phyloP scores from a whole-genome alignment of 257 asterid species.

The Ballota nigra region DNA sequence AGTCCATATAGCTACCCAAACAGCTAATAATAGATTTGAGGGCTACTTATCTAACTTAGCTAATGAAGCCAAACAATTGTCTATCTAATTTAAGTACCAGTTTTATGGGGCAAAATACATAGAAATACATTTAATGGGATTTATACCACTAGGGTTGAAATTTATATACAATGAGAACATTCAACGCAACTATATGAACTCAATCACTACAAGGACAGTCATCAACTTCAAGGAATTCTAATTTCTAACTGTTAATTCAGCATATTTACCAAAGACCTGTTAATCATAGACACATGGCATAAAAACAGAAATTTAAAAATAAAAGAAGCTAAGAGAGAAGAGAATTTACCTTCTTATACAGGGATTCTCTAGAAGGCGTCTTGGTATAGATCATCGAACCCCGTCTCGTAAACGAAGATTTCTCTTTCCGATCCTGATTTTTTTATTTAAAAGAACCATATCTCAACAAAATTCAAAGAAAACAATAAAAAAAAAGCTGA shows the following conservation, averaged over 20 bases:
- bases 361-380: slow-evolving; percentile 81
- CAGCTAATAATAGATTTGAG: background rate
- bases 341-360: slow-evolving; percentile 58
- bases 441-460: background rate
- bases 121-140: background rate
- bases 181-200: background rate
- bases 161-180: background rate
- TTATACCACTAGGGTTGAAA: background rate
- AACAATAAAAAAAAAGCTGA: background rate
- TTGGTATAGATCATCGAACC: slow-evolving; percentile 90
- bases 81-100: background rate
- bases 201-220: background rate
- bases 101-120: too few relatives aligned
- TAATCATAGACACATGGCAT: background rate
- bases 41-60: slow-evolving; percentile 1
- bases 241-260: background rate
- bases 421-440: slow-evolving; percentile 69
- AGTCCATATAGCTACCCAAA: too few relatives aligned
- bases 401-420: slow-evolving; percentile 66
- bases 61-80: slow-evolving; percentile 11
- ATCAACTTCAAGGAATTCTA: slow-evolving; percentile 3
- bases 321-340: background rate
- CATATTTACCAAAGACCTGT: background rate
- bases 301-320: background rate
- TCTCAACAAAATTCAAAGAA: background rate